A percentile compares a stretch with the other conserved stretches of the same genome.
phyloP scores from a whole-genome alignment of 1,284 basidiomycete genomes.

The Pterulicium gracile region DNA sequence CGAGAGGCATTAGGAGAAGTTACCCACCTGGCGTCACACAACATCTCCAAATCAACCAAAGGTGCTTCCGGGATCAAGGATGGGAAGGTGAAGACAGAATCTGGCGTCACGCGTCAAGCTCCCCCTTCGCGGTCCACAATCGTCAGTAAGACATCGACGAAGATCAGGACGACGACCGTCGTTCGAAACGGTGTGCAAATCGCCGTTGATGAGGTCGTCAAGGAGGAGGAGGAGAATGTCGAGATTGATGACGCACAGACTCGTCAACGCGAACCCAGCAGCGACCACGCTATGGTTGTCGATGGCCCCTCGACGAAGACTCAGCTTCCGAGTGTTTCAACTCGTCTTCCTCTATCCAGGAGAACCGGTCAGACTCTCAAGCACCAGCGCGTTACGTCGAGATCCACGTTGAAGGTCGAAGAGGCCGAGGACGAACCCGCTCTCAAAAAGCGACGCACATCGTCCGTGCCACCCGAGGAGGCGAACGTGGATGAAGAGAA shows the following conservation, averaged over 20 bases:
- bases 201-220: conserved; percentile 19
- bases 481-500: conserved; percentile 21
- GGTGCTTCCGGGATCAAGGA: conserved; percentile 31
- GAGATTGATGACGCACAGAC: conserved; percentile 18
- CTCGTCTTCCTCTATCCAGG: conserved; percentile 26
- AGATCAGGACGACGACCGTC: conserved; percentile 8
- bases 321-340: conserved; percentile 31
- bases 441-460: conserved; percentile 64
- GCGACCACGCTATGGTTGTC: conserved; percentile 48
- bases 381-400: conserved; percentile 20
- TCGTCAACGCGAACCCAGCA: not conserved
- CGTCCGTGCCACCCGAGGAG: conserved; percentile 56
- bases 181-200: conserved; percentile 1
- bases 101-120: conserved; percentile 11
- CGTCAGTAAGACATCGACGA: conserved; percentile 13
- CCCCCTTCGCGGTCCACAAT: conserved; percentile 12
- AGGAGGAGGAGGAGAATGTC: conserved; percentile 22
- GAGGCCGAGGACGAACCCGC: conserved; percentile 43
- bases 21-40: conserved; percentile 37
- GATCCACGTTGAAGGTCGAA: conserved; percentile 14
- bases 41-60: conserved; percentile 23
- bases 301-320: conserved; percentile 29
- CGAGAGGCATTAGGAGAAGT: conserved; percentile 67
- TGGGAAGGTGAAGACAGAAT: conserved; percentile 21
- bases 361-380: conserved; percentile 15